Evolutionary conservation across 2,329 filamentous ascomycete genomes (phyloP).

Genomic region (Pestalotiopsis sp.): DNA sequence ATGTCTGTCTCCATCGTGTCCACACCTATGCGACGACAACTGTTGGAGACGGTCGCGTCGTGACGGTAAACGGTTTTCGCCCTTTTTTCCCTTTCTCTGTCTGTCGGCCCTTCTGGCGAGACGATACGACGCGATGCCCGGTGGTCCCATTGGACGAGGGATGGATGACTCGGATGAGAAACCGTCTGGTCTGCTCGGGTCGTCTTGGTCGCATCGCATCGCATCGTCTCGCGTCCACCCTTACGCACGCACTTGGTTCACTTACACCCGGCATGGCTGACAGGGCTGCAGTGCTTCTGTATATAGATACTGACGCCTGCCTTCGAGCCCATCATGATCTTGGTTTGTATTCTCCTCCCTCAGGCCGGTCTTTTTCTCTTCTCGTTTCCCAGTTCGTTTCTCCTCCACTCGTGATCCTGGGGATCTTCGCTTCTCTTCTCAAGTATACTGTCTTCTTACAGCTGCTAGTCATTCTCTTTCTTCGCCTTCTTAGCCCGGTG

Average conservation of each 20-base stretch:
- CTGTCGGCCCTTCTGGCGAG: neutral
- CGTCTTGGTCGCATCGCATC: neutral
- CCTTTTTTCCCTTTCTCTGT: neutral
- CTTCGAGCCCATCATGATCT: slow-evolving; percentile 8
- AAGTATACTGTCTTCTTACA: neutral
- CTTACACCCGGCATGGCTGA: too few relatives aligned
- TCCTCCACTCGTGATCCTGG: slow-evolving; percentile 28
- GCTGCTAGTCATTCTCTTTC: slow-evolving; percentile 15
- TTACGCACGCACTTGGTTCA: neutral
- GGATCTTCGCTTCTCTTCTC: slow-evolving; percentile 23
- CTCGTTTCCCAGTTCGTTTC: slow-evolving; percentile 21
- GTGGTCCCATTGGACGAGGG: neutral
- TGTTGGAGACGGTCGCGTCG: slow-evolving; percentile 18
- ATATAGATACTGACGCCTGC: slow-evolving; percentile 16
- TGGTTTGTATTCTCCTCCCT: slow-evolving; percentile 1
- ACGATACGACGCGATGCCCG: neutral
- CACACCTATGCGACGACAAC: slow-evolving; percentile 18
- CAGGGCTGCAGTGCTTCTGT: neutral
- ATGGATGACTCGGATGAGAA: neutral
- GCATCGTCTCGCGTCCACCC: slow-evolving; percentile 2
- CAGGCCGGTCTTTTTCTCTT: slow-evolving; percentile 25
- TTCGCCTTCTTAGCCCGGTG: slow-evolving; percentile 26
- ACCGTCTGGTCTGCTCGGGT: neutral
- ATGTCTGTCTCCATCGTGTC: slow-evolving; percentile 14
- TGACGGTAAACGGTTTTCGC: slow-evolving; percentile 9